These are phyloP conservation scores for Clavariopsis aquatica DNA, from an alignment of 495 filamentous ascomycete species.

Conservation along the genomic window DNA sequence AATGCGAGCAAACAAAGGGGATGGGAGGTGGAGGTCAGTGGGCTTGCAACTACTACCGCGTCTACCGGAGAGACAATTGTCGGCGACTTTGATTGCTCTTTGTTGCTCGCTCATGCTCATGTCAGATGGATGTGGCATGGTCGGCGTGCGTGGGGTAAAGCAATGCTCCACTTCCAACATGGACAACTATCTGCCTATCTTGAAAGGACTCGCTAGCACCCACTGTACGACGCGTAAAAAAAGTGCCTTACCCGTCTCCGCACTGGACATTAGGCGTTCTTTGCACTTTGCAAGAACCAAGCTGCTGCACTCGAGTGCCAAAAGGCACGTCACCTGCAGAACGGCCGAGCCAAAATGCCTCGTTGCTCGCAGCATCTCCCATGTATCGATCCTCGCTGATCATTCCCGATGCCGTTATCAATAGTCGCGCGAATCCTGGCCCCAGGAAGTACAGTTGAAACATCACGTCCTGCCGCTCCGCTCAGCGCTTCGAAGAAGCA, in stretches of 20 bases:
- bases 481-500: slow-evolving; percentile 1
- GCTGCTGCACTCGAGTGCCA: neutral
- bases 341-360: neutral
- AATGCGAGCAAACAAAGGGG: slow-evolving; percentile 1
- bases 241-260: slow-evolving; percentile 13
- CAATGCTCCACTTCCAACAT: neutral
- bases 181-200: slow-evolving; percentile 8
- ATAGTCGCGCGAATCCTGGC: slow-evolving; percentile 10
- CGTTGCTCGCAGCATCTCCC: slow-evolving; percentile 1
- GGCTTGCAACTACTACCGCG: too few species aligned
- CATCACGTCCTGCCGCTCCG: neutral
- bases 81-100: neutral
- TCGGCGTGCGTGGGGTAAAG: slow-evolving; percentile 9
- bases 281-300: neutral
- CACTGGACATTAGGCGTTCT: neutral
- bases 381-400: slow-evolving; percentile 13
- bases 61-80: too few species aligned
- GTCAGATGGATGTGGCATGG: neutral
- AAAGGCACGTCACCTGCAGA: neutral
- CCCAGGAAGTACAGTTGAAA: neutral
- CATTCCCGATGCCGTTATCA: slow-evolving; percentile 29
- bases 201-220: neutral
- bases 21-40: too few species aligned
- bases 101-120: neutral
- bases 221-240: neutral